phyloP scores from a whole-genome alignment of 768 basidiomycete species.

The Dendrothele bispora region DNA sequence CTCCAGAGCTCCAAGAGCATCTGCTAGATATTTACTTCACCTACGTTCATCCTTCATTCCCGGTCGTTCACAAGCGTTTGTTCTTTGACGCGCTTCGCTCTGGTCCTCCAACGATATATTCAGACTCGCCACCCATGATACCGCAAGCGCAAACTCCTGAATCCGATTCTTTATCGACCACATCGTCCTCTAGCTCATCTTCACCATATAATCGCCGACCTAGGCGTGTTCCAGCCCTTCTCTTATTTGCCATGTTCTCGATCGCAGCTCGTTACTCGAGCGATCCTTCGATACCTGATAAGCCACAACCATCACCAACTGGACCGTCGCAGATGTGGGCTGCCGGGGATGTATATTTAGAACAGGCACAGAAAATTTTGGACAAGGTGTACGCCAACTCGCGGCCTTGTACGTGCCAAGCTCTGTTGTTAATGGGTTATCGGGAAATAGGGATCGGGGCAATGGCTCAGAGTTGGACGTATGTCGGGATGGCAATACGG shows the following conservation, averaged over 20 bases:
- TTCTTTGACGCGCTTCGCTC: slow-evolving; percentile 60
- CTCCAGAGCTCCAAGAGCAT: slow-evolving; percentile 57
- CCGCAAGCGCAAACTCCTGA: slow-evolving; percentile 24
- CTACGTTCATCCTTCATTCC: slow-evolving; percentile 78
- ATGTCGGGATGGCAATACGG: slow-evolving; percentile 85
- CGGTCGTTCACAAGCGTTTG: slow-evolving; percentile 69
- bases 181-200: slow-evolving; percentile 21
- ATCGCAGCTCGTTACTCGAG: slow-evolving; percentile 73
- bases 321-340: slow-evolving; percentile 68
- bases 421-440: slow-evolving; percentile 78
- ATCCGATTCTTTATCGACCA: slow-evolving; percentile 27
- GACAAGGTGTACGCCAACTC: slow-evolving; percentile 71
- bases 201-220: slow-evolving; percentile 41
- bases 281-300: slow-evolving; percentile 27
- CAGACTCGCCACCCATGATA: not conserved
- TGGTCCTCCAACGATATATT: slow-evolving; percentile 29
- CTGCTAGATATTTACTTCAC: slow-evolving; percentile 78
- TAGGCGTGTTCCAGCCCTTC: slow-evolving; percentile 57
- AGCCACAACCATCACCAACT: slow-evolving; percentile 28
- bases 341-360: slow-evolving; percentile 73
- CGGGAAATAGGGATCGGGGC: slow-evolving; percentile 86
- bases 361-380: slow-evolving; percentile 64
- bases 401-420: slow-evolving; percentile 73
- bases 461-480: slow-evolving; percentile 88
- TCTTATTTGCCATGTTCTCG: slow-evolving; percentile 83